Evolutionary conservation across 164 flowering plant genomes (phyloP), one percentile per base, ranked within the genome.

Genomic region (Cinnamomum chago): DNA sequence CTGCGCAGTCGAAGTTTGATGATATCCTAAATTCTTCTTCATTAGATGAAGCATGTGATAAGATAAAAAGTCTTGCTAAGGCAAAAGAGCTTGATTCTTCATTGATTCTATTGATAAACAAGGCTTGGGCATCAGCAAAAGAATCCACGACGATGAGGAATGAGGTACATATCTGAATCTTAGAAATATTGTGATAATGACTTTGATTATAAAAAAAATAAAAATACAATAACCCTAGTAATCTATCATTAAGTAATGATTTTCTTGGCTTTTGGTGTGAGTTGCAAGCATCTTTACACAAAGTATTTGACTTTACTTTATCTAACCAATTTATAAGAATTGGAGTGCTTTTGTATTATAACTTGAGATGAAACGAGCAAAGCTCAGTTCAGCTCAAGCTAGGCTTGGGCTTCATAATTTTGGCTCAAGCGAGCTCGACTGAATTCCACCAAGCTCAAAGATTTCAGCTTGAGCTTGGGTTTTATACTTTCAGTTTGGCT

Each of bases 111-210:
- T 80, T 93, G 85, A 93, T 95, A 77, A 93, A 91, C 69, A 84
- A 90, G 80, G 97, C 97, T 76, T 95, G 97, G 97, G 95, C 97
- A 72, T 81, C 93, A 17, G 97, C 99, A 67, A 93, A 88, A 78
- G 97, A 87, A 50, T 95, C 97, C 23, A 73, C 85, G 12, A 86
- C 90, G 67, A 87, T 94, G 94, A 91, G 82, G 73, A 89, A 86
- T 76, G 98, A 94, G 94, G 98, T 91, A 77, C 6, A 62, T 12
- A 27, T 67, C 20, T 7, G 9, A 47, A 67, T 28, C 50, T 17
- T 67, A 3, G 50, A 64, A 64, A 30, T 30, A 10, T 14, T 67
- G 22, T 64, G 15, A 23, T 64, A n/a, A 11, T 55, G 20, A 3
- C 20, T 55, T 17, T 55, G 47, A 2, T 60, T 23, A 64, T 64